Conservation (phyloP, 1,284 basidiomycete species). For the Prillingera fragicola region DNA sequence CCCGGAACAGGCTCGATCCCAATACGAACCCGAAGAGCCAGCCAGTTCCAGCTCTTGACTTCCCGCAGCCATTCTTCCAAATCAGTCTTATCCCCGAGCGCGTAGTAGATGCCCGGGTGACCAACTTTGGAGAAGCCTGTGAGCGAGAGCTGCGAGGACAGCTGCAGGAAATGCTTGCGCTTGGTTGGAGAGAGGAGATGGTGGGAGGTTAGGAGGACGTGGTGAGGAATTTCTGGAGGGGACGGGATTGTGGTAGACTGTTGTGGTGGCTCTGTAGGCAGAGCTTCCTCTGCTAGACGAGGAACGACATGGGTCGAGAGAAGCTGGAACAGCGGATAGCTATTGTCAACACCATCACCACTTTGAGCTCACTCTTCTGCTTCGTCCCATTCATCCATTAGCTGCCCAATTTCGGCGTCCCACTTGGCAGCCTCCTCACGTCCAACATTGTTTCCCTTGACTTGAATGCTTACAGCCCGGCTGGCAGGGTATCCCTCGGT, state of each 20-base stretch:
- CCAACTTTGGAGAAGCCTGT: conserved; percentile 67
- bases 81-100: conserved; percentile 54
- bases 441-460: conserved; percentile 49
- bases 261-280: background rate
- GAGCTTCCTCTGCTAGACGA: conserved; percentile 43
- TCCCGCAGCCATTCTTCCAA: conserved; percentile 62
- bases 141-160: conserved; percentile 57
- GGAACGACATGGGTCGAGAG: conserved; percentile 59
- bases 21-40: conserved; percentile 62
- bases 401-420: conserved; percentile 51
- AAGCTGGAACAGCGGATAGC: conserved; percentile 60
- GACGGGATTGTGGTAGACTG: background rate
- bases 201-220: conserved; percentile 65
- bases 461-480: conserved; percentile 17
- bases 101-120: conserved; percentile 67
- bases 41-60: conserved; percentile 71
- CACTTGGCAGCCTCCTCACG: conserved; percentile 42
- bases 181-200: conserved; percentile 66
- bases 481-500: conserved; percentile 31
- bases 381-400: conserved; percentile 50
- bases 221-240: conserved; percentile 43
- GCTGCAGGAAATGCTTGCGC: conserved; percentile 58
- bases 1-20: conserved; percentile 21
- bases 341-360: conserved; percentile 29
- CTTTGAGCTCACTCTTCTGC: conserved; percentile 51